phyloP scores from a whole-genome alignment of 2,329 filamentous ascomycete genomes.

The Pseudomassariella vexata region DNA sequence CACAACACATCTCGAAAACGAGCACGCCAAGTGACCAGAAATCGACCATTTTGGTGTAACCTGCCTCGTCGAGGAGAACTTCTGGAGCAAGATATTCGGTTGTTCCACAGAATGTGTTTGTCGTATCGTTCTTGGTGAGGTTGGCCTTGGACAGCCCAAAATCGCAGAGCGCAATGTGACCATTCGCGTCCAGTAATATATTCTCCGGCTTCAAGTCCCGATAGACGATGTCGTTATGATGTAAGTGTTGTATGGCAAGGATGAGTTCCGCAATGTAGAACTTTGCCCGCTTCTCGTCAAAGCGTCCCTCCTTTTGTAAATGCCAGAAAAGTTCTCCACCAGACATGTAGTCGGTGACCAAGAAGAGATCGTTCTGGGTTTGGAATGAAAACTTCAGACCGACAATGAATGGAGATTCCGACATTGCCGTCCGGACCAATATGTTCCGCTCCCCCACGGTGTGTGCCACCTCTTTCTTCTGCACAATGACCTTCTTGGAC shows the following conservation, averaged over 20 bases:
- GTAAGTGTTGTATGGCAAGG: constrained; percentile 86
- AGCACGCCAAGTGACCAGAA: constrained; percentile 98
- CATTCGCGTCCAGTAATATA: constrained; percentile 92
- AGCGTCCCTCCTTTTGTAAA: constrained; percentile 91
- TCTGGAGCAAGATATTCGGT: constrained; percentile 97
- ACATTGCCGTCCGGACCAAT: constrained; percentile 88
- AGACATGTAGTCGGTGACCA: constrained; percentile 99
- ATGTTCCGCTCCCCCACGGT: constrained; percentile 97
- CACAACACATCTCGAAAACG: constrained; percentile 99
- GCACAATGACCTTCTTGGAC: constrained; percentile 98
- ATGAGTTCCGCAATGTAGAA: constrained; percentile 99
- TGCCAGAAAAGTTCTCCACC: constrained; percentile 99
- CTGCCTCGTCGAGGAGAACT: constrained; percentile 89
- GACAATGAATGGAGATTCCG: constrained; percentile 95
- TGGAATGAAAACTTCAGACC: constrained; percentile 98
- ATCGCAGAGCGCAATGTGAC: constrained; percentile 95
- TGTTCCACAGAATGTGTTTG: constrained; percentile 97
- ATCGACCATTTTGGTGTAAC: constrained; percentile 99
- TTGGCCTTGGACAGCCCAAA: constrained; percentile 98
- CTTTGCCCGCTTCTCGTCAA: constrained; percentile 90
- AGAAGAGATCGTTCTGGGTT: constrained; percentile 89
- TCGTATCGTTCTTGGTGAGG: constrained; percentile 92
- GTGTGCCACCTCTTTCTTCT: constrained; percentile 98
- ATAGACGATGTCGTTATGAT: constrained; percentile 97
- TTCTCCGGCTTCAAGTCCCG: constrained; percentile 97